A percentile compares a stretch with the other conserved stretches of the same genome.
These are phyloP conservation scores for Vinca major DNA, from an alignment of 305 asterid genomes.

Conservation along the genomic window DNA sequence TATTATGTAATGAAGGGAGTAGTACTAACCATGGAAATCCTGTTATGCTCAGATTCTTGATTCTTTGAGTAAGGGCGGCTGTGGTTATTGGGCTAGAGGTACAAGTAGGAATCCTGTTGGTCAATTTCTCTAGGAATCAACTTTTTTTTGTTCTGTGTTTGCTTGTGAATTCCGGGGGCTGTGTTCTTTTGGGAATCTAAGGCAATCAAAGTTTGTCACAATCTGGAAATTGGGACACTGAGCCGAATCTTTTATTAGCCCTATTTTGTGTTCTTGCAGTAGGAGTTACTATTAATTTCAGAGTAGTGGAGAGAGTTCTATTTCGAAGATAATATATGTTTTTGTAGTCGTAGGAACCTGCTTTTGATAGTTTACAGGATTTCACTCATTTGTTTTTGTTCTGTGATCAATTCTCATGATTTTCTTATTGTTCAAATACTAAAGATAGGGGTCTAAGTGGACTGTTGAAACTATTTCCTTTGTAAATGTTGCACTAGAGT, in stretches of 20 bases:
- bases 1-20: too few species aligned
- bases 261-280: not conserved
- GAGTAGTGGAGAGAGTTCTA: not conserved
- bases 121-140: too few species aligned
- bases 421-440: not conserved
- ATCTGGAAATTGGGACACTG: not conserved
- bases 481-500: not conserved
- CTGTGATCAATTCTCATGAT: not conserved
- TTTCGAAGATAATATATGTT: too few species aligned
- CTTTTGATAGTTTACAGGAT: not conserved
- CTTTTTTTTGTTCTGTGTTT: too few species aligned
- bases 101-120: too few species aligned
- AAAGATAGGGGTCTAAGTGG: not conserved
- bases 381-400: not conserved
- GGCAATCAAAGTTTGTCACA: not conserved
- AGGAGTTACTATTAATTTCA: not conserved
- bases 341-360: too few species aligned
- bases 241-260: not conserved
- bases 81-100: too few species aligned
- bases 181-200: too few species aligned
- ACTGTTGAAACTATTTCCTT: not conserved
- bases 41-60: too few species aligned
- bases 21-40: too few species aligned
- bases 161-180: too few species aligned
- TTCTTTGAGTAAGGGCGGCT: too few species aligned